Base-by-base conservation (phyloP, 176 grass and related monocot species). In the Zea luxurians region DNA sequence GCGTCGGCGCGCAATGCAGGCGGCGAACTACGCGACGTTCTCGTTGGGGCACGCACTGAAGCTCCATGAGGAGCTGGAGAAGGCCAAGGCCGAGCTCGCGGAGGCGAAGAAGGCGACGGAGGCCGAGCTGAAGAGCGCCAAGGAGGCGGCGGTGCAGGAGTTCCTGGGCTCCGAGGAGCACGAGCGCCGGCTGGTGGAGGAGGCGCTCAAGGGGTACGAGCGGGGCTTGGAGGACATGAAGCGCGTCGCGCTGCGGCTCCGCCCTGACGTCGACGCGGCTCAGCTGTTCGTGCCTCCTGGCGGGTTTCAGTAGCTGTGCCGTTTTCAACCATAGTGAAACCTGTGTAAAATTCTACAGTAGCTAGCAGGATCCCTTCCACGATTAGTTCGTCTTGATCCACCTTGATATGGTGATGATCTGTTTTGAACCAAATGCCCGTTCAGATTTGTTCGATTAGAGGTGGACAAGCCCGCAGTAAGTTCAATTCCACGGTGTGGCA, bases 151-250 rank as follows among this genome's bases (percentile, higher is more conserved):
- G 70, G 55, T 49, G 57, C 37, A 18, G 58, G 75, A 63, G 57
- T 54, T 59, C 49, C 2, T 37, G 38, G 40, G 48, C 16, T 77
- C 73, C 2, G 20, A 42, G 66, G 75, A 78, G 67, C 65, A 40
- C 52, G 36, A n/a, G 74, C 66, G n/a, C 13, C 40, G 18, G 48
- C 72, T 85, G 11, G 61, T 18, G 42, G 62, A 67, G 70, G 62
- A 40, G 54, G 82, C 67, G 37, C 66, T 53, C 46, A 48, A 9
- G 4, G 46, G 46, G 6, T 86, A 86, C 18, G 70, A 75, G 52
- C 70, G 77, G 35, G 77, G 77, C 77, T 4, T 80, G 77, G 70
- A 53, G 64, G 54, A 86, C 78, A 81, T 81, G 78, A 76, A 69
- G 84, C 71, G 64, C 64, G 64, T 61, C 64, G 71, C 37, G 16